Percentiles rank a stretch among this genome's conserved stretches.
Conservation (phyloP, 345 rosid species). For the Salix purpurea region DNA sequence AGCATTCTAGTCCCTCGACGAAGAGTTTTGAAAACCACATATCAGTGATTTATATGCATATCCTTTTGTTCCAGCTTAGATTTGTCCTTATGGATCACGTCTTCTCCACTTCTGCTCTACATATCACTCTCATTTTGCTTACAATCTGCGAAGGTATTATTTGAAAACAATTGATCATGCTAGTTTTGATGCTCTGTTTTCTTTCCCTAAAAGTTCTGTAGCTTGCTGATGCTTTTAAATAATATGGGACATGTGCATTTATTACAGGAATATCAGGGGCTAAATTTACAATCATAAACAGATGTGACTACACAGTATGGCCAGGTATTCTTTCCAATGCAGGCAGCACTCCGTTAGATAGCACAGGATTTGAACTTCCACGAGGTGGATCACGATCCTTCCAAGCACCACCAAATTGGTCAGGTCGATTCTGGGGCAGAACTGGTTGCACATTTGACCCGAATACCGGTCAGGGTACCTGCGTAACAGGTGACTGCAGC, state of each 20-base stretch:
- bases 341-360: slow-evolving; percentile 17
- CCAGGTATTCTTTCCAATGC: slow-evolving; percentile 31
- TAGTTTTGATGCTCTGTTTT: not conserved
- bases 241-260: not conserved
- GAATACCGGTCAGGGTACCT: slow-evolving; percentile 17
- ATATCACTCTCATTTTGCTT: slow-evolving; percentile 28
- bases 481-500: slow-evolving; percentile 26
- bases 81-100: slow-evolving; percentile 21
- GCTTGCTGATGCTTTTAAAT: not conserved
- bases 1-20: not conserved
- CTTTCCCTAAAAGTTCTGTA: not conserved
- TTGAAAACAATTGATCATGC: not conserved
- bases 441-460: slow-evolving; percentile 28
- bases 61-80: not conserved
- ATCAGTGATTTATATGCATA: not conserved
- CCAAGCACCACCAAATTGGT: slow-evolving; percentile 25
- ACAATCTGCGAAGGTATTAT: slow-evolving; percentile 33
- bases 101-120: slow-evolving; percentile 10
- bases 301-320: slow-evolving; percentile 28
- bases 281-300: slow-evolving; percentile 25
- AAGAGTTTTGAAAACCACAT: not conserved
- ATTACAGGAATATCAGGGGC: slow-evolving; percentile 11
- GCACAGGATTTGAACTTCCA: slow-evolving; percentile 28
- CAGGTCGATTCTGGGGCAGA: slow-evolving; percentile 34
- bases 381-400: slow-evolving; percentile 20